phyloP scores from a whole-genome alignment of 129 eudicot genomes.

The Silybum marianum region DNA sequence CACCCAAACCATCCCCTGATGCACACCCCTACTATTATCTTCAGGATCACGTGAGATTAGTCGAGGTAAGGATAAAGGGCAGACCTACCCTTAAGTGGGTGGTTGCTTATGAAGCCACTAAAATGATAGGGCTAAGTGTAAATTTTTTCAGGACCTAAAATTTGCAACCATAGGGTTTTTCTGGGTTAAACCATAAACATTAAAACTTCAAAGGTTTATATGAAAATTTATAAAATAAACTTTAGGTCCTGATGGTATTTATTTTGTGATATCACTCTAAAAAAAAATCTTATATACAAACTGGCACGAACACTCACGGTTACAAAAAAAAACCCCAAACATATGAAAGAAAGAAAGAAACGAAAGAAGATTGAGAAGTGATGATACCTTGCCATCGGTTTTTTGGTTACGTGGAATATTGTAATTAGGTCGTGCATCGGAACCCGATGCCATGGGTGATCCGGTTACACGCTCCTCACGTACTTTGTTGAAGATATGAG shows the following conservation, averaged over 20 bases:
- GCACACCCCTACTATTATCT: too few relatives aligned
- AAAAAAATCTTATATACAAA: neutral
- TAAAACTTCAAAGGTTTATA: neutral
- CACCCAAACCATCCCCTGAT: too few relatives aligned
- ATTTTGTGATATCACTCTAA: neutral
- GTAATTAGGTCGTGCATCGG: conserved; percentile 40
- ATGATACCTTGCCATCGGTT: conserved; percentile 38
- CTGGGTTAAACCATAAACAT: neutral
- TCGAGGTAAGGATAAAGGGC: neutral
- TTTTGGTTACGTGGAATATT: conserved; percentile 31
- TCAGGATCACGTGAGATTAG: neutral
- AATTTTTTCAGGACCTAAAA: neutral
- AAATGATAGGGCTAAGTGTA: neutral
- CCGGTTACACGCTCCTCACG: conserved; percentile 53
- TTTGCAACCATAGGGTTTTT: neutral
- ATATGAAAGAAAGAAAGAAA: neutral
- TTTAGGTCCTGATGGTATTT: neutral
- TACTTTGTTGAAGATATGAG: conserved; percentile 66
- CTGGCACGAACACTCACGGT: neutral
- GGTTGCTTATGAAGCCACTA: neutral
- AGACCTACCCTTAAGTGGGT: neutral
- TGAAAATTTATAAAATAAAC: neutral
- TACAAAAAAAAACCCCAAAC: neutral
- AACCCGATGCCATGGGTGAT: conserved; percentile 35
- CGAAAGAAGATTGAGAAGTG: conserved; percentile 5